Conservation (phyloP, 176 grass and related monocot species). For the Avena eriantha region DNA sequence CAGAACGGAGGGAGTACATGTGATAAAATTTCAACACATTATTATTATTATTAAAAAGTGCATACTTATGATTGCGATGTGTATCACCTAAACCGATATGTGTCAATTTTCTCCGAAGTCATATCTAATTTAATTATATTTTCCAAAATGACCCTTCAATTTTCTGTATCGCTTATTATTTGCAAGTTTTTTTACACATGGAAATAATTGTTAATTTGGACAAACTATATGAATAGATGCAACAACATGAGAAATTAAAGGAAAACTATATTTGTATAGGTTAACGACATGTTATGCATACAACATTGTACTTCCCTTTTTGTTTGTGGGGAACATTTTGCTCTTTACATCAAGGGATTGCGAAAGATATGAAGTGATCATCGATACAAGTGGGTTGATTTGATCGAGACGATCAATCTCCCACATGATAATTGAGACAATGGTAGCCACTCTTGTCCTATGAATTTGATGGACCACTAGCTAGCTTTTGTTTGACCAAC, state of each 20-base stretch:
- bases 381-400: conserved; percentile 1
- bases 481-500: conserved; percentile 46
- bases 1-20: too few relatives aligned
- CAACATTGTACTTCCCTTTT: background rate
- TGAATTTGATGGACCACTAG: conserved; percentile 27
- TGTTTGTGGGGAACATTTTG: background rate
- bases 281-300: background rate
- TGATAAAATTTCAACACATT: background rate
- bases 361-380: background rate
- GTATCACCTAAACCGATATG: too few relatives aligned
- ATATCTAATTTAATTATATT: too few relatives aligned
- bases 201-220: too few relatives aligned
- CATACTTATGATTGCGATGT: too few relatives aligned
- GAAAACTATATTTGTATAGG: background rate
- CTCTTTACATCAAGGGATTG: background rate
- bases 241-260: background rate
- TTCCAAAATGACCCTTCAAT: too few relatives aligned
- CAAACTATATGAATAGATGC: too few relatives aligned
- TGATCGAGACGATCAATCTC: background rate
- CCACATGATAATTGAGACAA: background rate
- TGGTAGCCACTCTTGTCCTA: background rate
- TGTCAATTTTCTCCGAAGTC: too few relatives aligned
- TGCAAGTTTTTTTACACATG: too few relatives aligned
- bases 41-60: background rate
- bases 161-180: too few relatives aligned